These are phyloP conservation scores for Cornus suecica DNA, from an alignment of 148 eudicot species.

Conservation along the genomic window DNA sequence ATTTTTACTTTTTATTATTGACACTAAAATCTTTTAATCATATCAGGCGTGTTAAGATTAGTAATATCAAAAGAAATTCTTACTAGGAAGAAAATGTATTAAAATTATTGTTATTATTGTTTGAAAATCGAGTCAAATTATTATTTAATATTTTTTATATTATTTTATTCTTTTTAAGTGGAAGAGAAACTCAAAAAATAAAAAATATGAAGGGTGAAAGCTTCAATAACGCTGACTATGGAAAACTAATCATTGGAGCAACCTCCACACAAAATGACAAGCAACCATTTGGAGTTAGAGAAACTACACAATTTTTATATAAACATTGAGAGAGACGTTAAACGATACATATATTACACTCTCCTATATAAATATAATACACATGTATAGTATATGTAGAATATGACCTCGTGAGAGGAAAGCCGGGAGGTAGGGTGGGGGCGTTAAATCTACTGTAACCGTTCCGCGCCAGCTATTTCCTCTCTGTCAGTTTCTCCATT, in stretches of 20 bases:
- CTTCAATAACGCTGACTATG: slow-evolving; percentile 29
- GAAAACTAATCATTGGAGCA: slow-evolving; percentile 20
- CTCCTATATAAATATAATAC: background rate
- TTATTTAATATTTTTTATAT: no score
- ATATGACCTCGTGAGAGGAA: background rate
- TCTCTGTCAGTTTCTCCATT: slow-evolving; percentile 1
- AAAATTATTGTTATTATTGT: no score
- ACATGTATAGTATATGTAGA: background rate
- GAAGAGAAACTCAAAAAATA: no score
- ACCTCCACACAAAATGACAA: slow-evolving; percentile 15
- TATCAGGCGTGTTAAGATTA: no score
- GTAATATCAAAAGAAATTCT: no score
- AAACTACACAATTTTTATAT: no score
- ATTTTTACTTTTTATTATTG: no score
- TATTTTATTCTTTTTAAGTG: no score
- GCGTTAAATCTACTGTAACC: slow-evolving; percentile 12
- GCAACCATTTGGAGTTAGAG: background rate
- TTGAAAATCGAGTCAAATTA: no score
- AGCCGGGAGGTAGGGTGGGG: background rate
- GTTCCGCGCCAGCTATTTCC: slow-evolving; percentile 11
- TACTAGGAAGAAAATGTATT: no score
- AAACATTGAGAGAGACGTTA: background rate
- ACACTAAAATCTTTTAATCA: no score
- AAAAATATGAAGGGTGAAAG: background rate
- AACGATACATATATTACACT: background rate